phyloP scores from a whole-genome alignment of 2,329 filamentous ascomycete genomes.

The Aspergillus felis region DNA sequence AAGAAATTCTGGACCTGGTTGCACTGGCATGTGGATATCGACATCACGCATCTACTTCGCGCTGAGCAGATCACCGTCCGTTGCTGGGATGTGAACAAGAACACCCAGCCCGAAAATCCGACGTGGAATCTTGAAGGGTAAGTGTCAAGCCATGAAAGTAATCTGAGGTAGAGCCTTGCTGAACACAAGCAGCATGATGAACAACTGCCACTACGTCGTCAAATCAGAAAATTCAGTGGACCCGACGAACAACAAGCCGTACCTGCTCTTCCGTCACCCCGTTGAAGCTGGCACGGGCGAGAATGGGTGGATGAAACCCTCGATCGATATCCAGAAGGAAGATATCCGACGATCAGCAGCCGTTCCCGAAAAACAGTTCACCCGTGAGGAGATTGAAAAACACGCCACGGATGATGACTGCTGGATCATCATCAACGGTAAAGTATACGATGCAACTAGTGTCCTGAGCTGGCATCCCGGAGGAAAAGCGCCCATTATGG shows the following conservation, averaged over 20 bases:
- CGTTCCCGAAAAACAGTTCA: conserved; percentile 50
- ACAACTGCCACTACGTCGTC: conserved; percentile 50
- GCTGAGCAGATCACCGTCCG: conserved; percentile 45
- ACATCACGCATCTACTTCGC: conserved; percentile 41
- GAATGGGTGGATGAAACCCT: conserved; percentile 52
- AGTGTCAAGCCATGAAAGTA: not conserved
- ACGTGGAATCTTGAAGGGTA: conserved; percentile 49
- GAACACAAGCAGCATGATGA: conserved; percentile 45
- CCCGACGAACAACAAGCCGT: conserved; percentile 26
- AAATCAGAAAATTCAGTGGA: conserved; percentile 37
- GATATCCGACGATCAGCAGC: conserved; percentile 43
- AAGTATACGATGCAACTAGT: conserved; percentile 50
- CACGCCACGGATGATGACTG: conserved; percentile 48
- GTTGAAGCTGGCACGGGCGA: conserved; percentile 41
- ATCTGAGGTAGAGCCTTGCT: conserved; percentile 20
- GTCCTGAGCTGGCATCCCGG: conserved; percentile 50
- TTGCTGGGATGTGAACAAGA: conserved; percentile 49
- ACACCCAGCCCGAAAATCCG: conserved; percentile 46
- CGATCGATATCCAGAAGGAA: conserved; percentile 43
- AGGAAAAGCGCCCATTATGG: conserved; percentile 46
- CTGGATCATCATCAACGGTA: conserved; percentile 52
- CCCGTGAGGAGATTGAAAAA: conserved; percentile 51
- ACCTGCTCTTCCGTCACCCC: conserved; percentile 46
- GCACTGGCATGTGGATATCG: conserved; percentile 51
- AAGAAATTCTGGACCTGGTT: conserved; percentile 55